phyloP scores from a whole-genome alignment of 192 early-diverging fungal genomes.

The Geranomyces variabilis region DNA sequence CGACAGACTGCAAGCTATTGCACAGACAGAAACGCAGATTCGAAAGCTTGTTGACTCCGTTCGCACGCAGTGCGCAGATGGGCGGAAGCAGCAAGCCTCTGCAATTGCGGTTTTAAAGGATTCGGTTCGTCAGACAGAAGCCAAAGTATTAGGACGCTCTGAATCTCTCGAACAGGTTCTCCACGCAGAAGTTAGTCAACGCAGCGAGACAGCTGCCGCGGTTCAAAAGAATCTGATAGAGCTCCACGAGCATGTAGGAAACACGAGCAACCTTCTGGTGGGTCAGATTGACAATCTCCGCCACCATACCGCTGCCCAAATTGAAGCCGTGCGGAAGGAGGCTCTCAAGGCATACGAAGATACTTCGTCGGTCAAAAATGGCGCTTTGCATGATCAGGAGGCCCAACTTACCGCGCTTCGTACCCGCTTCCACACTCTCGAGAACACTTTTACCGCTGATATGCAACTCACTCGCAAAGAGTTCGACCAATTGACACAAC shows the following conservation, averaged over 20 bases:
- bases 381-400: constrained; percentile 26
- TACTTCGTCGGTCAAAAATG: constrained; percentile 5
- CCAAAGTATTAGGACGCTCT: constrained; percentile 30
- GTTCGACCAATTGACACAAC: background rate
- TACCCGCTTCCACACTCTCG: background rate
- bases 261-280: constrained; percentile 26
- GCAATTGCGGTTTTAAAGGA: constrained; percentile 16
- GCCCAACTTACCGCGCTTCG: constrained; percentile 8
- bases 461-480: background rate
- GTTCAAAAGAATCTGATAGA: constrained; percentile 17
- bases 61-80: constrained; percentile 12
- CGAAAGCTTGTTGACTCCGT: background rate
- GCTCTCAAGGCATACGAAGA: constrained; percentile 17
- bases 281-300: constrained; percentile 15
- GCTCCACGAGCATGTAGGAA: constrained; percentile 23
- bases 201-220: constrained; percentile 28
- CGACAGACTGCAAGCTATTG: background rate
- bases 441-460: background rate
- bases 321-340: constrained; percentile 1
- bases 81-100: constrained; percentile 23
- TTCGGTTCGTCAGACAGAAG: constrained; percentile 36
- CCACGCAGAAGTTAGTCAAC: constrained; percentile 42
- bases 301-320: background rate
- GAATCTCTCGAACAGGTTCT: constrained; percentile 46
- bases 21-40: background rate